These are phyloP conservation scores for Santalum album DNA, from an alignment of 164 flowering plant species.

Conservation along the genomic window DNA sequence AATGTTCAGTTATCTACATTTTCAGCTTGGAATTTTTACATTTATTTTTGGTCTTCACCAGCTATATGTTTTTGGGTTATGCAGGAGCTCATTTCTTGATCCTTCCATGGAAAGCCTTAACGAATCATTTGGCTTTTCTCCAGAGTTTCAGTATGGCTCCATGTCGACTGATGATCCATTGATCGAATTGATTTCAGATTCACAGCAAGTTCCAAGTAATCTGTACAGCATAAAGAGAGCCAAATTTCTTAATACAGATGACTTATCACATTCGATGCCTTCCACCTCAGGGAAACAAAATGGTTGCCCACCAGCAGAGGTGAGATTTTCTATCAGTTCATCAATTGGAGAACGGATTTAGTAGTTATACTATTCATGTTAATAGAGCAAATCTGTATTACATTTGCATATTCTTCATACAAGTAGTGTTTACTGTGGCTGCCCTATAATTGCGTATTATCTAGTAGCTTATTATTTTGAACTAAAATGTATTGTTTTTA, in stretches of 20 bases:
- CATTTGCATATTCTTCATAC: no score
- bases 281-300: slow-evolving; percentile 15
- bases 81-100: slow-evolving; percentile 40
- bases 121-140: slow-evolving; percentile 11
- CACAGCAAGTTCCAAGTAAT: slow-evolving; percentile 9
- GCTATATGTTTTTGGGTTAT: slow-evolving; percentile 9
- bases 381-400: no score
- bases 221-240: slow-evolving; percentile 7
- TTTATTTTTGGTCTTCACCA: neutral
- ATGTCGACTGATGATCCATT: slow-evolving; percentile 9
- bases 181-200: slow-evolving; percentile 12
- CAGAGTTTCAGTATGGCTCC: slow-evolving; percentile 7
- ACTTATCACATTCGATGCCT: slow-evolving; percentile 22
- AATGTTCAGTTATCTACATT: no score
- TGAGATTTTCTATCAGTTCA: slow-evolving; percentile 18
- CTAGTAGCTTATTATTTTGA: no score
- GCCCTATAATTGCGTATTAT: no score
- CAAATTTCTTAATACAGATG: slow-evolving; percentile 17
- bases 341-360: no score
- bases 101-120: slow-evolving; percentile 9
- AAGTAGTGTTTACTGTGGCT: no score
- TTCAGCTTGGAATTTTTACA: no score
- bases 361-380: no score
- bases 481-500: no score
- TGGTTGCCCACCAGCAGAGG: slow-evolving; percentile 16